These are phyloP conservation scores for Pyronema domesticum DNA, from an alignment of 495 filamentous ascomycete species.

Conservation along the genomic window DNA sequence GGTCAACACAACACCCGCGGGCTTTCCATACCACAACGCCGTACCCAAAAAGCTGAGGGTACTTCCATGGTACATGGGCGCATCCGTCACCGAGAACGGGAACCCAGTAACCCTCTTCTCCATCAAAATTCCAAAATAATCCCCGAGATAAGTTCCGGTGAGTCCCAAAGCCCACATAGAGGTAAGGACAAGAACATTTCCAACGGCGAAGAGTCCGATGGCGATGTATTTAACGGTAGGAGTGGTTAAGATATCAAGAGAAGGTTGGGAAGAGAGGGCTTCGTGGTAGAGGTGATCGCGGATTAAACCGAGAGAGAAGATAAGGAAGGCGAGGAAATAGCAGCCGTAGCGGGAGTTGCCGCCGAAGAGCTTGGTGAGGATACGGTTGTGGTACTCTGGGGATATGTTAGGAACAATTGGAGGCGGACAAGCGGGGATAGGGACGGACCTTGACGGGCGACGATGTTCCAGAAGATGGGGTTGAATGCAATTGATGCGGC, in stretches of 20 bases:
- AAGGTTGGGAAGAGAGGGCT: slow-evolving; percentile 61
- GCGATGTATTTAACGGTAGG: slow-evolving; percentile 38
- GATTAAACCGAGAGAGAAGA: slow-evolving; percentile 79
- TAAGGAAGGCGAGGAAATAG: slow-evolving; percentile 72
- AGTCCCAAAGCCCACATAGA: slow-evolving; percentile 87
- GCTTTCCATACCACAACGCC: slow-evolving; percentile 75
- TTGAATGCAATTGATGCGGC: slow-evolving; percentile 54
- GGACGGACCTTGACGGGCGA: slow-evolving; percentile 46
- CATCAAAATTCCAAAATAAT: slow-evolving; percentile 98
- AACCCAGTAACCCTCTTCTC: slow-evolving; percentile 82
- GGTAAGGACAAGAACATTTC: slow-evolving; percentile 71
- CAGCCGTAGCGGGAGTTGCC: slow-evolving; percentile 65
- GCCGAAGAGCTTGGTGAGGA: slow-evolving; percentile 70
- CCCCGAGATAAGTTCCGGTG: slow-evolving; percentile 79
- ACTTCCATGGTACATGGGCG: slow-evolving; percentile 93
- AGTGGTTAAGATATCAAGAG: slow-evolving; percentile 42
- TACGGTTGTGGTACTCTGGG: slow-evolving; percentile 75
- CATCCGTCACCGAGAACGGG: slow-evolving; percentile 80
- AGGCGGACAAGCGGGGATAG: neutral
- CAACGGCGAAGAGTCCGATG: slow-evolving; percentile 48
- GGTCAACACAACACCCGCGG: slow-evolving; percentile 67
- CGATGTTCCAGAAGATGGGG: slow-evolving; percentile 61
- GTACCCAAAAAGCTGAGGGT: slow-evolving; percentile 82
- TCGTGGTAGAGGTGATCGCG: slow-evolving; percentile 63
- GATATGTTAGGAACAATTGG: neutral